Conservation (phyloP, 371 early-diverging fungal species). For the Mortierella sp. region DNA sequence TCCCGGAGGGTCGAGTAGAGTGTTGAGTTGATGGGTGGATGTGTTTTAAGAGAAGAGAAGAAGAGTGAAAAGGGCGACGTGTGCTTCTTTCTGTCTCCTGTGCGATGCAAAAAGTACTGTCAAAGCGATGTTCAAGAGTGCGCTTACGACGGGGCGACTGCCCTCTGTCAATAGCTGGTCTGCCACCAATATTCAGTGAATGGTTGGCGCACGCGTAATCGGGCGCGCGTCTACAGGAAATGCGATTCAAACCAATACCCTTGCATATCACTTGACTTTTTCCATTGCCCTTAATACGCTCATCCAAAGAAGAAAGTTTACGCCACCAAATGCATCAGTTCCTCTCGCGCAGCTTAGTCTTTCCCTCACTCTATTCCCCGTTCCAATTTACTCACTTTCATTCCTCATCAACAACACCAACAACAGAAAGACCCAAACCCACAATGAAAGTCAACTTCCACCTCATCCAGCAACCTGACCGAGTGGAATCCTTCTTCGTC, state of each 20-base stretch:
- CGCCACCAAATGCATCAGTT: not conserved
- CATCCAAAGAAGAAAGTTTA: not conserved
- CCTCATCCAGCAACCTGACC: not conserved
- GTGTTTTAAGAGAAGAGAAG: not conserved
- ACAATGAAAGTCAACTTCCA: not conserved
- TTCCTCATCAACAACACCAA: not conserved
- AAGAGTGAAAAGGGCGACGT: conserved; percentile 4
- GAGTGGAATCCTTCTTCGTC: not conserved
- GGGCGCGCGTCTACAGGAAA: conserved; percentile 4
- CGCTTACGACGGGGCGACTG: not conserved
- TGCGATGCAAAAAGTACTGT: not conserved
- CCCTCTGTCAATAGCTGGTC: not conserved
- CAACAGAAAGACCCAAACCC: not conserved
- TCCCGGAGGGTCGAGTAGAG: not conserved
- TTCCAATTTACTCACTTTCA: not conserved
- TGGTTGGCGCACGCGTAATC: conserved; percentile 16
- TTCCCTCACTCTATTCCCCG: not conserved
- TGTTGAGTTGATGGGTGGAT: not conserved
- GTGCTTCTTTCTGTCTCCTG: not conserved
- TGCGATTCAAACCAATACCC: not conserved
- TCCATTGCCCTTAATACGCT: not conserved
- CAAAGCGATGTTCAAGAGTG: not conserved
- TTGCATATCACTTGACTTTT: not conserved
- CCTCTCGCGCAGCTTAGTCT: too few relatives aligned
- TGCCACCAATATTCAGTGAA: not conserved